Base-by-base conservation (phyloP, 805 yeast species). In the Nakazawaea wickerhamii region DNA sequence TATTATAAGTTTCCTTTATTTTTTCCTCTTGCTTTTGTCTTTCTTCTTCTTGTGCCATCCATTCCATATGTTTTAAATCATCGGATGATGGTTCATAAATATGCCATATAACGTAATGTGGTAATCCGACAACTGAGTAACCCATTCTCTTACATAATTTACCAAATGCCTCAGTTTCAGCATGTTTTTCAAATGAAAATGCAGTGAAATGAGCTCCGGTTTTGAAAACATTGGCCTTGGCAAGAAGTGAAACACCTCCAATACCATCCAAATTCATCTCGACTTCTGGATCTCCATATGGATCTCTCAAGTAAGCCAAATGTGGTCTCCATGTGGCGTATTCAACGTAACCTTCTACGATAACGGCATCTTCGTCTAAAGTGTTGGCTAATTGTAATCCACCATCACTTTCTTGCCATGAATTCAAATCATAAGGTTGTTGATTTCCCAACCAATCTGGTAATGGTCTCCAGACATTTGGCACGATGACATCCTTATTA, bases 321-420 rank as follows among this genome's bases (percentile, higher is more conserved):
- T 91, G 98, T 2, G 96, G 95, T 63, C 99, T 75, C 97, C 98
- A 91, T 2, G 99, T 91, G 33, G 95, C 95, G 61, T 88, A 93
- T 65, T 91, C 99, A 19, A 88, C 95, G 60, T 89, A 89, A 13
- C 99, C 99, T 65, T 91, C 99, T 11, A 91, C 99, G 45, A 91
- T 90, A 43, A 91, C 95, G 1, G 95, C 95, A 64, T 91, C 96
- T 61, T 90, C 98, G 56, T 84, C 91, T 44, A 91, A 68, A 3
- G 68, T 60, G 31, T 79, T 79, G 23, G 96, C 96, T 50, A 84
- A 60, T 57, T 81, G 85, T 43, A 83, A 59, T 1, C 90, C 95
- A 46, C 89, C 93, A 52, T 82, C 90, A 47, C 84, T 75, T 60
- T 84, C 95, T 55, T 80, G 86, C 95, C 93, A 84, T 23, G 90